phyloP scores from a whole-genome alignment of 2,329 filamentous ascomycete species.

The Ophiostoma pallidulum region DNA sequence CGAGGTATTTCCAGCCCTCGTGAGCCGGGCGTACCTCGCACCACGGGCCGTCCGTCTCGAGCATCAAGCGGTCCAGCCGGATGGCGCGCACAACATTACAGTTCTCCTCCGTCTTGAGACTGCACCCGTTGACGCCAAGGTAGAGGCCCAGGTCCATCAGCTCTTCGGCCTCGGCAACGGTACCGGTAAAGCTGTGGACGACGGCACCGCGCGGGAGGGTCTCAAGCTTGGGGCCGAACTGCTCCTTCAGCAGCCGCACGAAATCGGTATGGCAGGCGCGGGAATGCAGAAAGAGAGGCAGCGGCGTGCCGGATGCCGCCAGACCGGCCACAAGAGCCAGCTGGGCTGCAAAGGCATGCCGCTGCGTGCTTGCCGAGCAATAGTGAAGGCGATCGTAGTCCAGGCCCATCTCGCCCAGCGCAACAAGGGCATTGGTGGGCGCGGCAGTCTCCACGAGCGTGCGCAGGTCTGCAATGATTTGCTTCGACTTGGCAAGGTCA shows the following conservation, averaged over 20 bases:
- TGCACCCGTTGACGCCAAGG: conserved; percentile 94
- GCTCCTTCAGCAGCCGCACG: conserved; percentile 54
- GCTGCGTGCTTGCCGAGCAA: conserved; percentile 67
- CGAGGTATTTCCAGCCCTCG: conserved; percentile 65
- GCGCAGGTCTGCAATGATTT: conserved; percentile 51
- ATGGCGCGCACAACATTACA: conserved; percentile 73
- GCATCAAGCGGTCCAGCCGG: conserved; percentile 70
- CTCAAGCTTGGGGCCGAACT: conserved; percentile 50
- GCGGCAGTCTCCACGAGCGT: conserved; percentile 53
- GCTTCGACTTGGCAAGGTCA: conserved; percentile 34
- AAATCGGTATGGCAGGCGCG: conserved; percentile 83
- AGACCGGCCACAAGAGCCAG: conserved; percentile 62
- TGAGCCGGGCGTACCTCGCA: conserved; percentile 89
- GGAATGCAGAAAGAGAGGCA: conserved; percentile 88
- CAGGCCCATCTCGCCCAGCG: conserved; percentile 90
- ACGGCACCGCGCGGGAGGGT: conserved; percentile 62
- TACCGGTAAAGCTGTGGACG: conserved; percentile 93
- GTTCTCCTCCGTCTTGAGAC: conserved; percentile 89
- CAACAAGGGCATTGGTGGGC: conserved; percentile 46
- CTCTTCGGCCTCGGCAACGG: conserved; percentile 70
- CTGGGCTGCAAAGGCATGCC: conserved; percentile 77
- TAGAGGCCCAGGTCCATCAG: conserved; percentile 69
- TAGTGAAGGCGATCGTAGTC: conserved; percentile 90
- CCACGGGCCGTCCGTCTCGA: conserved; percentile 97
- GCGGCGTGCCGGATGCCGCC: conserved; percentile 44